Evolutionary conservation across 495 filamentous ascomycete genomes (phyloP).

Genomic region (Delitschia confertaspora): DNA sequence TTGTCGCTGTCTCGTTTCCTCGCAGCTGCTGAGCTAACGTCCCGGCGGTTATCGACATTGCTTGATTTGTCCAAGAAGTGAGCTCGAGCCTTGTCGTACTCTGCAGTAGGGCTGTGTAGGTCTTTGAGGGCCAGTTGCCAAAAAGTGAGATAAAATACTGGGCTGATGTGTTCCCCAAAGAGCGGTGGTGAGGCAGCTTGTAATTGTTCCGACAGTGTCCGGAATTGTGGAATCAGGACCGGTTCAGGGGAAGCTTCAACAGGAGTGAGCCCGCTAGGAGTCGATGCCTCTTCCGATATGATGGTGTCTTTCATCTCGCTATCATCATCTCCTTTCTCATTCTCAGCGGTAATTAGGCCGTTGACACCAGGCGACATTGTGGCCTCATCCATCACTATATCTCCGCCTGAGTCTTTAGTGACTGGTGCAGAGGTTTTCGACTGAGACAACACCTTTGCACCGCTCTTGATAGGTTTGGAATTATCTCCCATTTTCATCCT

Average conservation of each 20-base stretch:
- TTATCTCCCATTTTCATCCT: slow-evolving; percentile 25
- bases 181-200: slow-evolving; percentile 50
- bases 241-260: slow-evolving; percentile 30
- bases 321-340: slow-evolving; percentile 28
- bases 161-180: slow-evolving; percentile 57
- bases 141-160: slow-evolving; percentile 81
- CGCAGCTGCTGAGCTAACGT: slow-evolving; percentile 54
- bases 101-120: slow-evolving; percentile 56
- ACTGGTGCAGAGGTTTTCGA: too few species aligned
- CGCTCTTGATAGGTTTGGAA: too few species aligned
- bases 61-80: not conserved
- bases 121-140: slow-evolving; percentile 84
- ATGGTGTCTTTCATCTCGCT: slow-evolving; percentile 34
- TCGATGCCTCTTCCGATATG: slow-evolving; percentile 1
- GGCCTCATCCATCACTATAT: slow-evolving; percentile 29
- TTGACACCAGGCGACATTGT: not conserved
- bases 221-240: slow-evolving; percentile 64
- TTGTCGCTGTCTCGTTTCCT: slow-evolving; percentile 57
- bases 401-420: slow-evolving; percentile 24
- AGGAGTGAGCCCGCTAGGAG: not conserved
- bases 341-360: slow-evolving; percentile 31
- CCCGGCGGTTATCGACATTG: slow-evolving; percentile 46
- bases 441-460: too few species aligned
- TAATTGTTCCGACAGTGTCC: slow-evolving; percentile 63
- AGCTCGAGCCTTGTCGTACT: slow-evolving; percentile 30